Evolutionary conservation across 2,329 filamentous ascomycete species (phyloP).

Genomic region (Penicillium sp.): DNA sequence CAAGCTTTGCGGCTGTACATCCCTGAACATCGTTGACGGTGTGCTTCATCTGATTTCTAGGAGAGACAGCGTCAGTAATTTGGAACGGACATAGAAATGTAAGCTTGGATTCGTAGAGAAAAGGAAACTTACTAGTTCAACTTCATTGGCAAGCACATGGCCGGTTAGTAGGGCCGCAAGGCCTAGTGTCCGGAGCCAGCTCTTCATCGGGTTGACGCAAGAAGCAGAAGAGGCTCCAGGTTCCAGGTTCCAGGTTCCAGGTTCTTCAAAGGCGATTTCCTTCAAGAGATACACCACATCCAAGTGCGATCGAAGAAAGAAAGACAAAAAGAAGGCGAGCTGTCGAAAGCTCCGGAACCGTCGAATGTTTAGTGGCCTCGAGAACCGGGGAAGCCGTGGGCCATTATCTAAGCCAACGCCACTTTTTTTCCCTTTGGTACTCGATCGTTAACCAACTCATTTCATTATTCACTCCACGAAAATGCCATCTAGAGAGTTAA

Average conservation of each 20-base stretch:
- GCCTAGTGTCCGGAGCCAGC: constrained; percentile 35
- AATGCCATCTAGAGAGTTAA: constrained; percentile 34
- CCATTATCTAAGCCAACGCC: constrained; percentile 27
- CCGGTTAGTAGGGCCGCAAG: constrained; percentile 37
- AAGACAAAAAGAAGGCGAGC: background rate
- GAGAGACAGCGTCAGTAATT: background rate
- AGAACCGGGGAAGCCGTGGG: constrained; percentile 18
- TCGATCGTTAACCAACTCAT: background rate
- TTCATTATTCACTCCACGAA: background rate
- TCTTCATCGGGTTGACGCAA: constrained; percentile 36
- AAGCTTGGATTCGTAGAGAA: background rate
- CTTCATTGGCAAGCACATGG: constrained; percentile 42
- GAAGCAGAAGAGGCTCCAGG: constrained; percentile 25
- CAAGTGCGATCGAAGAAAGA: constrained; percentile 4
- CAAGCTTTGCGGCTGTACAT: constrained; percentile 91
- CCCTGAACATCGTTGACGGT: constrained; percentile 78
- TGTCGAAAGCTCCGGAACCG: constrained; percentile 9
- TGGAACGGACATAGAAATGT: background rate
- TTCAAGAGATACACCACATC: constrained; percentile 18
- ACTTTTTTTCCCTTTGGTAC: constrained; percentile 13
- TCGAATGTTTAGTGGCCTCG: constrained; percentile 16
- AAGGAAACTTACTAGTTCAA: constrained; percentile 38
- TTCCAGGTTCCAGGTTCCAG: constrained; percentile 26
- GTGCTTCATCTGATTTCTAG: constrained; percentile 69
- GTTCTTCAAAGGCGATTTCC: constrained; percentile 14